Evolutionary conservation across 768 basidiomycete genomes (phyloP), one percentile per base, ranked within the genome.

Genomic region (Galerina marginata): DNA sequence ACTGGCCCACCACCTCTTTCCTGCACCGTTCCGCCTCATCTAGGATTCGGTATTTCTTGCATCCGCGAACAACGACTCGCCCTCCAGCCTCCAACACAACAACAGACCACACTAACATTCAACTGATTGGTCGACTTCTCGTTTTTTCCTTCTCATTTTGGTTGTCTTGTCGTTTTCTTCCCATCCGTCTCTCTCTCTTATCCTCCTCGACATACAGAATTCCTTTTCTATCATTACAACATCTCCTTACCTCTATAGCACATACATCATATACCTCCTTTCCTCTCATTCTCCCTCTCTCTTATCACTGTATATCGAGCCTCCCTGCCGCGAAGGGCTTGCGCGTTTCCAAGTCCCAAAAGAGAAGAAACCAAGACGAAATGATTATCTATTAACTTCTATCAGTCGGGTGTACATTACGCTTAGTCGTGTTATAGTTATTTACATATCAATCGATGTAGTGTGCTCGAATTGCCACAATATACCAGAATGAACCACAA

Each of bases 311-410:
- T 68, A 61, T 58, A 58, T 53, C 65, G 46, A 57, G 54, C 54
- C 57, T 59, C 45, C 57, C 33, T 66, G 61, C 56, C 72, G 77
- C 75, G 76, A 79, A 79, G 75, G 75, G 71, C 74, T 76, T 70
- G 77, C 77, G 77, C 75, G 73, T 60, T 69, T 63, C 69, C 61
- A 70, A 70, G 66, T 69, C 74, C 69, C 71, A 62, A 65, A 71
- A 69, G 65, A 71, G 62, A 68, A 69, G 58, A 67, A 69, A 59
- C 16, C 33, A 59, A 65, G 57, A 54, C 55, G 39, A 56, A 62
- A 58, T 46, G 48, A 53, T 60, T 53, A 50, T 55, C 58, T 50
- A 20, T 56, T 46, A 50, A 20, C 57, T 23, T 52, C 29, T 47
- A 43, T 50, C 40, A 46, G 40, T 55, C 26, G 36, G 40, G 54